Evolutionary conservation across 2,329 filamentous ascomycete genomes (phyloP).

Genomic region (Ophiostoma novo-ulmi): DNA sequence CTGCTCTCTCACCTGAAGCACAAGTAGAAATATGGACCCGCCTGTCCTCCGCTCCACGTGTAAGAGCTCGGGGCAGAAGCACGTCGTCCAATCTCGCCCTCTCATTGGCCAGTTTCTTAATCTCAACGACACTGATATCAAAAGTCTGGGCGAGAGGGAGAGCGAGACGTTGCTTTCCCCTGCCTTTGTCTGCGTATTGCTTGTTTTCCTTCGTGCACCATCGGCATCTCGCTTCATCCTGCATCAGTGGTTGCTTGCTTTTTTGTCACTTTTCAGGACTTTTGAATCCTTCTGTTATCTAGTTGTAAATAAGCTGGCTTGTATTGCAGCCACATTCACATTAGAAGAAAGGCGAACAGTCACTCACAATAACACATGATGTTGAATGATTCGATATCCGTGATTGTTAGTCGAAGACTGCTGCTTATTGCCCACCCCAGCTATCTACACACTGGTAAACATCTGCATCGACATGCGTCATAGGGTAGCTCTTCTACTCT

Average conservation of each 20-base stretch:
- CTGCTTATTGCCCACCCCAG: neutral
- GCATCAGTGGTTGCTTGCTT: neutral
- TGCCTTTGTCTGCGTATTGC: neutral
- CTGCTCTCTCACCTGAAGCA: no score
- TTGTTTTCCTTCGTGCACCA: neutral
- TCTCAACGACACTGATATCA: slow-evolving; percentile 5
- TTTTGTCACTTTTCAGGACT: neutral
- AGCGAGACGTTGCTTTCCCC: neutral
- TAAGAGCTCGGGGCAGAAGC: slow-evolving; percentile 2
- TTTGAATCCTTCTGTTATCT: neutral
- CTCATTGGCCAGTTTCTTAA: neutral
- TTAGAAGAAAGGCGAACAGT: neutral
- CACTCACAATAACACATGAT: neutral
- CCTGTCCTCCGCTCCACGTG: neutral
- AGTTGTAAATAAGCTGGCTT: neutral
- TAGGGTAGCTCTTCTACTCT: neutral
- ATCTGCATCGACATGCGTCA: neutral
- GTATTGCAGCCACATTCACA: neutral
- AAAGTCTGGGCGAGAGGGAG: neutral
- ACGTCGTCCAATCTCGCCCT: neutral
- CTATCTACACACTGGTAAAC: neutral
- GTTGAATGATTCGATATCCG: neutral
- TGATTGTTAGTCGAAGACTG: neutral
- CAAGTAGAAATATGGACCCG: neutral
- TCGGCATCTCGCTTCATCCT: neutral